These are phyloP conservation scores for Suillus lakei DNA, from an alignment of 768 basidiomycete species.

Conservation along the genomic window DNA sequence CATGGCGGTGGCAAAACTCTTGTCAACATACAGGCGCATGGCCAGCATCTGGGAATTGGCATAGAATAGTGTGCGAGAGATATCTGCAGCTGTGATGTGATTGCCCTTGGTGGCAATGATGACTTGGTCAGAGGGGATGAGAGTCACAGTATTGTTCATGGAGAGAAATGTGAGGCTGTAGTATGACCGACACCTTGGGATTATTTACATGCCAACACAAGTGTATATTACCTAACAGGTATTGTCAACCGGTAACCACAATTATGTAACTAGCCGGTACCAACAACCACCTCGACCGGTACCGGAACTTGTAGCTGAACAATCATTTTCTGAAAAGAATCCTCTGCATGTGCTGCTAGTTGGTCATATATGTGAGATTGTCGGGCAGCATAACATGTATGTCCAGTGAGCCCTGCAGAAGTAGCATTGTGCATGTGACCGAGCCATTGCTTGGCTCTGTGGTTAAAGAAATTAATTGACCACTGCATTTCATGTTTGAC, in stretches of 20 bases:
- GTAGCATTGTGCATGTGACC: background rate
- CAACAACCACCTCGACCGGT: too few relatives aligned
- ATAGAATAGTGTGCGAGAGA: background rate
- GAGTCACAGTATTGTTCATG: too few relatives aligned
- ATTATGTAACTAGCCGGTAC: too few relatives aligned
- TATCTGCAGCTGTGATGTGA: background rate
- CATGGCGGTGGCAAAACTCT: background rate
- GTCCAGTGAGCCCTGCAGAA: background rate
- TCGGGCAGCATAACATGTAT: background rate
- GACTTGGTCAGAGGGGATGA: too few relatives aligned
- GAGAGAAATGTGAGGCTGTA: too few relatives aligned
- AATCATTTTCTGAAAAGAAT: background rate
- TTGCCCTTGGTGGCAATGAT: too few relatives aligned
- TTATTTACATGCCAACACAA: too few relatives aligned
- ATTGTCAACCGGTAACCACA: too few relatives aligned
- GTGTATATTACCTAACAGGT: too few relatives aligned
- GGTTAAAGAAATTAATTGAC: background rate
- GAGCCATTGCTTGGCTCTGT: background rate
- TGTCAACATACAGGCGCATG: background rate
- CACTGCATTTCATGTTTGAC: slow-evolving; percentile 5
- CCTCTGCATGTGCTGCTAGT: background rate
- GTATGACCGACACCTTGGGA: too few relatives aligned
- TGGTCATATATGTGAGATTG: background rate
- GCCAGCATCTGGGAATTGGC: background rate
- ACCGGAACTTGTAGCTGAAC: too few relatives aligned